Evolutionary conservation across 768 basidiomycete species (phyloP).

Genomic region (Kwoniella dejecticola): DNA sequence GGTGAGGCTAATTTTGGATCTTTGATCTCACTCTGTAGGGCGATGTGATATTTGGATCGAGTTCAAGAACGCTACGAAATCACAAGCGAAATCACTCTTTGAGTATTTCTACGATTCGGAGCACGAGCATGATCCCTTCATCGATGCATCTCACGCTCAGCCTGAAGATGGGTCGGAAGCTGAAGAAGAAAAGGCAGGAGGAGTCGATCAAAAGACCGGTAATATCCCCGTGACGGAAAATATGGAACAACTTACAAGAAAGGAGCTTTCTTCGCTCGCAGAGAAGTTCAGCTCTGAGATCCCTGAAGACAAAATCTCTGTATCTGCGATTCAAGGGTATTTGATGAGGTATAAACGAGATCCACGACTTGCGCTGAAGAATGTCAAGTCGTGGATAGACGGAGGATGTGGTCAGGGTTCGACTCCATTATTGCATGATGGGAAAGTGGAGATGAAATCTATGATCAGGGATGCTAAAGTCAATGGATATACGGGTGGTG

Average conservation of each 20-base stretch:
- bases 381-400: conserved; percentile 74
- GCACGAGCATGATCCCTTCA: not conserved
- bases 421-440: conserved; percentile 2
- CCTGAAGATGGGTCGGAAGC: not conserved
- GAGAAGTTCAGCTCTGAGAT: conserved; percentile 62
- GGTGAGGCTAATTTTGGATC: not conserved
- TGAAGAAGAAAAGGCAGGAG: not conserved
- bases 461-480: not conserved
- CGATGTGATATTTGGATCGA: conserved; percentile 86
- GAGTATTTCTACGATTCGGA: conserved; percentile 25
- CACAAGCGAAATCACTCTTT: conserved; percentile 55
- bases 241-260: too few species aligned
- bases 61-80: conserved; percentile 76
- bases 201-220: not conserved
- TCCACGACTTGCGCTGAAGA: conserved; percentile 69
- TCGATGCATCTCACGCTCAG: not conserved
- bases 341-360: conserved; percentile 69
- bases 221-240: too few species aligned
- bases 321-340: conserved; percentile 87
- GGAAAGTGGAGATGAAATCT: conserved; percentile 1
- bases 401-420: conserved; percentile 47
- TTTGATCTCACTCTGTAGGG: not conserved
- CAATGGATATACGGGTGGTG: too few species aligned
- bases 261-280: conserved; percentile 59
- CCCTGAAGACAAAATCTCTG: conserved; percentile 67